phyloP scores from a whole-genome alignment of 1,284 basidiomycete genomes.

The Microbotryomycetes sp. region DNA sequence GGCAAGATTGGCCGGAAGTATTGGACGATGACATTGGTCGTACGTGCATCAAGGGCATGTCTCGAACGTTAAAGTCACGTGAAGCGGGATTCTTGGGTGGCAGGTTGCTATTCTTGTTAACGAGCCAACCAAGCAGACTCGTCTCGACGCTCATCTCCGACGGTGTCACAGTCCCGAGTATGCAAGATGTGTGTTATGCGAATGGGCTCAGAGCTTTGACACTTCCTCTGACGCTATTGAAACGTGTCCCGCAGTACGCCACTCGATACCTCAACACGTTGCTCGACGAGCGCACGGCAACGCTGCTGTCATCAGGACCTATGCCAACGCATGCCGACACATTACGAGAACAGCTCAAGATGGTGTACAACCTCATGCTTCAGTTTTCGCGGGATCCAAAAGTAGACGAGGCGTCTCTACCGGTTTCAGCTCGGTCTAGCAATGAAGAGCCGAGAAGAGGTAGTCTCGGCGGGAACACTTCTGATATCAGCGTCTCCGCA shows the following conservation, averaged over 20 bases:
- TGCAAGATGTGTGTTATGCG: neutral
- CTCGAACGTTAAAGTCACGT: constrained; percentile 9
- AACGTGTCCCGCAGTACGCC: constrained; percentile 8
- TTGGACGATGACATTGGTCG: constrained; percentile 13
- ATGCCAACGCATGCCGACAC: constrained; percentile 16
- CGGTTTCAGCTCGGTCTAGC: no score
- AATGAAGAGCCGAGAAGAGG: no score
- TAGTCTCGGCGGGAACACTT: no score
- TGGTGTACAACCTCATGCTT: constrained; percentile 32
- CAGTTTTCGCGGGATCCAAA: constrained; percentile 11
- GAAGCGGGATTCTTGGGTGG: constrained; percentile 24
- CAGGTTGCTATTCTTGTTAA: constrained; percentile 28
- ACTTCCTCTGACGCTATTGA: neutral
- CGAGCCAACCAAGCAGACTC: constrained; percentile 25
- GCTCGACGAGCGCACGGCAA: neutral
- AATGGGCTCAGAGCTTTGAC: neutral
- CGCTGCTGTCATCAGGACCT: constrained; percentile 6
- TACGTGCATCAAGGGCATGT: constrained; percentile 8
- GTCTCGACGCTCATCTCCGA: constrained; percentile 3
- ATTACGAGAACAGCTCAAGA: constrained; percentile 31
- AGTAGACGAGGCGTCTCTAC: no score
- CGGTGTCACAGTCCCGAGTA: neutral
- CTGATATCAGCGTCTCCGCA: neutral
- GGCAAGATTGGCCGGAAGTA: constrained; percentile 24
- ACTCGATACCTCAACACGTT: constrained; percentile 12